These are phyloP conservation scores for Scheffersomyces lignosus DNA, from an alignment of 805 yeast species.

Conservation along the genomic window DNA sequence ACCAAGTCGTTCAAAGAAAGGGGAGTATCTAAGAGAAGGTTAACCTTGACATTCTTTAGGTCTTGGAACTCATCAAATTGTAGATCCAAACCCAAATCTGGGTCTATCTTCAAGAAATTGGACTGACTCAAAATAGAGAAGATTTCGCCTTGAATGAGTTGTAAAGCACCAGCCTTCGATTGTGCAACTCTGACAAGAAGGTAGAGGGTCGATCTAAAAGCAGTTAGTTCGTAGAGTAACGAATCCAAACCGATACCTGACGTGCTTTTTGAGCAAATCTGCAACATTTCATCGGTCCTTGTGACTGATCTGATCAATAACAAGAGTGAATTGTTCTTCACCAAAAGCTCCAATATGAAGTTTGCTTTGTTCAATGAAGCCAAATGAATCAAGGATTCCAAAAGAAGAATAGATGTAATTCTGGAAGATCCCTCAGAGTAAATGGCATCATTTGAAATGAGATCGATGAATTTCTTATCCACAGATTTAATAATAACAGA, in stretches of 20 bases:
- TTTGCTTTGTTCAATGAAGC: slow-evolving; percentile 48
- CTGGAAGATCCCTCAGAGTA: slow-evolving; percentile 76
- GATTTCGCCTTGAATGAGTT: slow-evolving; percentile 70
- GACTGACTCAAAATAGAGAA: slow-evolving; percentile 61
- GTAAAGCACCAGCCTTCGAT: slow-evolving; percentile 73
- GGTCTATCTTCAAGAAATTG: slow-evolving; percentile 63
- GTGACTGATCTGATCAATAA: slow-evolving; percentile 66
- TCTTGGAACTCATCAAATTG: slow-evolving; percentile 33
- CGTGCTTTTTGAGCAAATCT: slow-evolving; percentile 27
- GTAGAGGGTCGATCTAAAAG: slow-evolving; percentile 69
- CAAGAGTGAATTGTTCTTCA: slow-evolving; percentile 64
- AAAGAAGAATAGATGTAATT: slow-evolving; percentile 69
- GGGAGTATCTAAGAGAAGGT: slow-evolving; percentile 55
- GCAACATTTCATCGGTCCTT: slow-evolving; percentile 64
- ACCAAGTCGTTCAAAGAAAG: slow-evolving; percentile 26
- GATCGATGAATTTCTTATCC: slow-evolving; percentile 59
- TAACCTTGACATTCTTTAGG: slow-evolving; percentile 36
- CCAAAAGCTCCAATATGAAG: slow-evolving; percentile 59
- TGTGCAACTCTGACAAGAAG: slow-evolving; percentile 75
- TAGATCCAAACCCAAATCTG: slow-evolving; percentile 71
- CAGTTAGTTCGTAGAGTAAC: slow-evolving; percentile 70
- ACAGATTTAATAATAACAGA: slow-evolving; percentile 57
- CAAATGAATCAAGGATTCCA: slow-evolving; percentile 65
- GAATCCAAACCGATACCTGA: slow-evolving; percentile 48
- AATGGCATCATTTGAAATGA: slow-evolving; percentile 75